Base-by-base conservation (phyloP, 176 grass and related monocot species). In the Oropetium thomaeum region DNA sequence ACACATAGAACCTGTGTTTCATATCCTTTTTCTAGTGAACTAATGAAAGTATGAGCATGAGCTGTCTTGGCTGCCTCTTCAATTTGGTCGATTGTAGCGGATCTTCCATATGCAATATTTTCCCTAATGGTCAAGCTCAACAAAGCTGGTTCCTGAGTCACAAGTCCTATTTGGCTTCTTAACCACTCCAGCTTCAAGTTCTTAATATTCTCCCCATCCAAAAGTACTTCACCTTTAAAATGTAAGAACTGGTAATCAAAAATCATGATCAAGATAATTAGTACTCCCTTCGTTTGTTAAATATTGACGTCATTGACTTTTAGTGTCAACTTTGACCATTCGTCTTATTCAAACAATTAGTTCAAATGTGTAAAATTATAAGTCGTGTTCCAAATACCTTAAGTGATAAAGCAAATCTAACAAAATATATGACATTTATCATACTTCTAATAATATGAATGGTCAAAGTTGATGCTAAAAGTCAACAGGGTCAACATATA, bases 191-290 rank as follows among this genome's bases (percentile, higher is more conserved):
- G 68, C 71, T 86, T 95, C 53, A 99, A 71, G 69, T 77, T 92
- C 74, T 89, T 99, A 81, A 99, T 99, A 74, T 99, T 99, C 52
- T 99, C 96, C 44, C 96, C 96, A 84, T 99, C 96, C 82, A 99
- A 86, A 45, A 99, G 91, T 41, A 99, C 96, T 87, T 99, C 96
- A 31, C 96, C 96, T 98, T 45, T 61, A 81, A 78, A 29, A 86
- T 77, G 52, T 78, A 58, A 81, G 20, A 26, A 15, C 19, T 30
- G 23, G 37, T 62, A 79, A 69, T 12, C 12, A 47, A 38, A 19
- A 52, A 68, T 5, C 54, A 43, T 26, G 41, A 16, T 55, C 40
- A 6, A 83, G 22, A 8, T 69, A 39, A 43, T 37, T 68, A 69
- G 32, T 72, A 55, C 20, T 55, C n/a, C n/a, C n/a, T n/a, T n/a